Evolutionary conservation across 768 basidiomycete genomes (phyloP).

Genomic region (Crassisporium funariophilum): DNA sequence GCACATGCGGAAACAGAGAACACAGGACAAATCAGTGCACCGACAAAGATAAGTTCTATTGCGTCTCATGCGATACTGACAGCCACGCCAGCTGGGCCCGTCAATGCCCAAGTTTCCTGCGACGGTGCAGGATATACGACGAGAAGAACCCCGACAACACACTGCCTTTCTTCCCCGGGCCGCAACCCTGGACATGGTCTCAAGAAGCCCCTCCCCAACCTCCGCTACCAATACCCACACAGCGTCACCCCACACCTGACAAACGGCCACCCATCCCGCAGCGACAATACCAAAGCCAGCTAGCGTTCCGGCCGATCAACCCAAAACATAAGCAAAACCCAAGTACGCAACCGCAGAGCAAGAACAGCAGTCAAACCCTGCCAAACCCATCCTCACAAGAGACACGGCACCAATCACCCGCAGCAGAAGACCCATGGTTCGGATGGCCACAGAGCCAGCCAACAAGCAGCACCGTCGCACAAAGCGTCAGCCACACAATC

Average conservation of each 20-base stretch:
- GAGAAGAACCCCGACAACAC: conserved; percentile 13
- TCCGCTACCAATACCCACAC: not conserved
- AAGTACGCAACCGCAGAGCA: too few species aligned
- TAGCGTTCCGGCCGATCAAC: too few species aligned
- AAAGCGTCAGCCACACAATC: not conserved
- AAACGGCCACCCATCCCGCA: too few species aligned
- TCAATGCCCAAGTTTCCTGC: conserved; percentile 17
- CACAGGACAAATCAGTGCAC: conserved; percentile 5
- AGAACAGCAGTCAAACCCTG: too few species aligned
- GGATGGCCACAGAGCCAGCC: not conserved
- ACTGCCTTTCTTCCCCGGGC: conserved; percentile 16
- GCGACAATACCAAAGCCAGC: too few species aligned
- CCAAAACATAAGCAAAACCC: too few species aligned
- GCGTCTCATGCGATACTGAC: conserved; percentile 12
- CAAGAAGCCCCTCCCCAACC: not conserved
- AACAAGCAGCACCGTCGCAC: not conserved
- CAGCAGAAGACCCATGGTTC: too few species aligned
- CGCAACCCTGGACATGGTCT: not conserved
- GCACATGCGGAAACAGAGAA: conserved; percentile 5
- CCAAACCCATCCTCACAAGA: too few species aligned
- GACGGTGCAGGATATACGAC: conserved; percentile 10
- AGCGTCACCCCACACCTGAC: not conserved
- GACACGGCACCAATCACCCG: too few species aligned
- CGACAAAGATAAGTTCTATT: not conserved
- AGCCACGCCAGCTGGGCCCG: conserved; percentile 23